Conservation (phyloP, 768 basidiomycete species). For the Cantharellus anzutake region DNA sequence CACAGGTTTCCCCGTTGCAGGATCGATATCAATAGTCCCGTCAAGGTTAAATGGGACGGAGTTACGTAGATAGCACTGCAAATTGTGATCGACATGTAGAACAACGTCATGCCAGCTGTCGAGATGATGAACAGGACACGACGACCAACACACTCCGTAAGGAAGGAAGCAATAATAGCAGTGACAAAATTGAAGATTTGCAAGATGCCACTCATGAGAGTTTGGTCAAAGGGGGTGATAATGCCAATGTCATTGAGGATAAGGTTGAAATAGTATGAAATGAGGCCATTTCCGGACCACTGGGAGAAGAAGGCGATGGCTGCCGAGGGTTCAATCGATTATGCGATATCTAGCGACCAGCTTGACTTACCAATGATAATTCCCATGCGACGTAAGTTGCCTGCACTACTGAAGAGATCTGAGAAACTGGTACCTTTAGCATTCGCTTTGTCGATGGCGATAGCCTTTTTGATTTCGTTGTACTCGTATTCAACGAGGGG, state of each 20-base stretch:
- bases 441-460: constrained; percentile 34
- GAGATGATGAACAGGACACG: constrained; percentile 49
- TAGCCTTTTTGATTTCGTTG: constrained; percentile 61
- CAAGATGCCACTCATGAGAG: constrained; percentile 32
- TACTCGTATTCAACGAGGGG: constrained; percentile 32
- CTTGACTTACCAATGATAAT: no score
- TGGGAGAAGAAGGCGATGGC: no score
- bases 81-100: constrained; percentile 1
- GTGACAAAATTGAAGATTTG: constrained; percentile 50
- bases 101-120: constrained; percentile 29
- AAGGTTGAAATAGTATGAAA: no score
- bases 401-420: constrained; percentile 41
- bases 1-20: neutral
- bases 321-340: no score
- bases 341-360: no score
- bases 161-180: constrained; percentile 35
- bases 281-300: no score
- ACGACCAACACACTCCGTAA: no score
- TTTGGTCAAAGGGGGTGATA: no score
- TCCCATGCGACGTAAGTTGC: constrained; percentile 57
- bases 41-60: neutral
- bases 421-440: constrained; percentile 46
- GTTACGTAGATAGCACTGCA: constrained; percentile 4
- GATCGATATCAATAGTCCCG: neutral
- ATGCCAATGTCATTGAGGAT: constrained; percentile 4